Percentiles rank a stretch among this genome's conserved stretches.
Evolutionary conservation across 345 rosid species (phyloP).

Genomic region (Sisymbrium irio): DNA sequence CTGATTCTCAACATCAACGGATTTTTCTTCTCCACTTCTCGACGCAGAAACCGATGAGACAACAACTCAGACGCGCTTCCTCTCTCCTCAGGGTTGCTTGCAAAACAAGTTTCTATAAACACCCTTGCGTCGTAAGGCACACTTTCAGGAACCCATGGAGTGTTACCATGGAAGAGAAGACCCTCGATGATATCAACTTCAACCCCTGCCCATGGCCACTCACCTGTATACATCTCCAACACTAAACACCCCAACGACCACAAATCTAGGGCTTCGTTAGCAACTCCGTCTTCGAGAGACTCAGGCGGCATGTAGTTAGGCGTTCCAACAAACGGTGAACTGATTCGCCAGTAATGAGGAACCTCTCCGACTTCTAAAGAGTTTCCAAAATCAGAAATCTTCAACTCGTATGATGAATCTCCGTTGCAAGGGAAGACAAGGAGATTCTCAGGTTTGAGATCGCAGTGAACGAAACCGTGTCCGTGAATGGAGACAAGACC

Average conservation of each 20-base stretch:
- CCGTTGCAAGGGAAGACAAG: neutral
- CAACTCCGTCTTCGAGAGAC: neutral
- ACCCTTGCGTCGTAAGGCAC: neutral
- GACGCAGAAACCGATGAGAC: neutral
- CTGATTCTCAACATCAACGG: neutral
- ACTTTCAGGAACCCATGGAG: neutral
- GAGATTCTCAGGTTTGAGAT: neutral
- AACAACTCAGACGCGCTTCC: neutral
- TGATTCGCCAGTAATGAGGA: neutral
- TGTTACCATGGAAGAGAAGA: neutral
- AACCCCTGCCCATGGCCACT: neutral
- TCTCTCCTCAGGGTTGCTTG: neutral
- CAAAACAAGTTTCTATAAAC: neutral
- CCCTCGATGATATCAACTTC: neutral
- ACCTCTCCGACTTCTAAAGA: neutral
- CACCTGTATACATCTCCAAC: neutral
- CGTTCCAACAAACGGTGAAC: neutral
- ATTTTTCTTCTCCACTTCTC: neutral
- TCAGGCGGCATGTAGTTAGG: neutral
- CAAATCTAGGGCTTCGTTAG: neutral
- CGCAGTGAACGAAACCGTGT: neutral
- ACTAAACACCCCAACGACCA: neutral
- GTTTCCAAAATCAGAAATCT: neutral
- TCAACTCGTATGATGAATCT: neutral
- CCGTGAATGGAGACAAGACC: neutral